Conservation (phyloP, 2,329 filamentous ascomycete genomes). For the Xylaria sp. region DNA sequence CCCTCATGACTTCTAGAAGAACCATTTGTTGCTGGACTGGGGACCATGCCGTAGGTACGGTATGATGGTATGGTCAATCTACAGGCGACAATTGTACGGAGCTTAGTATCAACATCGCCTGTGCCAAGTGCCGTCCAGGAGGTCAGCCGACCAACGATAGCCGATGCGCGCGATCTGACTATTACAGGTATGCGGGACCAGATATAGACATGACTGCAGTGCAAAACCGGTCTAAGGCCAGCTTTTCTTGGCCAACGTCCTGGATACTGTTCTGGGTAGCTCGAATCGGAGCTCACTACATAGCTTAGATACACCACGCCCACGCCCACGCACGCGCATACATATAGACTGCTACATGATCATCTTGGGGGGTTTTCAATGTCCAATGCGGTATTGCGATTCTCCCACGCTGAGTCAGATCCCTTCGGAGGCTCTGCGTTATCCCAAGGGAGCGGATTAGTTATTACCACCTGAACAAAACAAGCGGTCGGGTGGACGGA, state of each 20-base stretch:
- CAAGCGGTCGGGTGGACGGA: constrained; percentile 22
- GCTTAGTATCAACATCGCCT: constrained; percentile 29
- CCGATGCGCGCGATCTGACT: constrained; percentile 34
- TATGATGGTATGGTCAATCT: too few species aligned
- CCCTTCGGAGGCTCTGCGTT: constrained; percentile 41
- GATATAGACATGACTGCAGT: constrained; percentile 41
- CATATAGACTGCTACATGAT: constrained; percentile 3
- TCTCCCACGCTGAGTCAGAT: constrained; percentile 31
- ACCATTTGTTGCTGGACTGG: constrained; percentile 2
- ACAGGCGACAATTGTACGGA: constrained; percentile 15
- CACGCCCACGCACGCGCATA: constrained; percentile 7
- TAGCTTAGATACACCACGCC: background rate
- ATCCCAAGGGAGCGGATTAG: constrained; percentile 31
- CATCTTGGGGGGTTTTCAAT: constrained; percentile 19
- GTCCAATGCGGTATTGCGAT: constrained; percentile 28
- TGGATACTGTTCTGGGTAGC: constrained; percentile 19
- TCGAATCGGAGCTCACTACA: constrained; percentile 28
- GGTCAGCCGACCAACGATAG: constrained; percentile 40
- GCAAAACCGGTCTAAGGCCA: constrained; percentile 19
- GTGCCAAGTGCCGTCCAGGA: constrained; percentile 41
- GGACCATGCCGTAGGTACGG: too few species aligned
- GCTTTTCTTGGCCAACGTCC: constrained; percentile 18
- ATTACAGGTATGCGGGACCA: constrained; percentile 23
- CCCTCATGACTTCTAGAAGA: constrained; percentile 21
- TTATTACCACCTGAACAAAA: background rate